A percentile compares a stretch with the other conserved stretches of the same genome.
Evolutionary conservation across 2,329 filamentous ascomycete genomes (phyloP).

Genomic region (Alternaria ventricosa): DNA sequence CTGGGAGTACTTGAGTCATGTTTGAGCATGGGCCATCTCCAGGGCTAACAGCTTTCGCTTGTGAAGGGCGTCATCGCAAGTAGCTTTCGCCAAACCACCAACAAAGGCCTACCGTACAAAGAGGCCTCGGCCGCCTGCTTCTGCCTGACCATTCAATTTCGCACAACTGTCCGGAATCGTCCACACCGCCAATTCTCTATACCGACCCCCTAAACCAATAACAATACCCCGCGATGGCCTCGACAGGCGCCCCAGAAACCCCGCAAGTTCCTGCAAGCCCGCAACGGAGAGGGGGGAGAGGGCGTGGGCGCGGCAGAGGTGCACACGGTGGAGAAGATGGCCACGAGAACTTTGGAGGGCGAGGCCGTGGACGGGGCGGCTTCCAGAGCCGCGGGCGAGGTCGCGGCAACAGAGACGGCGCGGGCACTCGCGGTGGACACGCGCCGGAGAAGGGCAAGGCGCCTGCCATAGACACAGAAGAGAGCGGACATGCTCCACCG

Average conservation of each 20-base stretch:
- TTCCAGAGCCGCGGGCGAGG: slow-evolving; percentile 39
- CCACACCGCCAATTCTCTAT: not conserved
- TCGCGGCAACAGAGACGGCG: slow-evolving; percentile 43
- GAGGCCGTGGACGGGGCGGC: slow-evolving; percentile 47
- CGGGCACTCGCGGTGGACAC: slow-evolving; percentile 33
- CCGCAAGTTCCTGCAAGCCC: slow-evolving; percentile 35
- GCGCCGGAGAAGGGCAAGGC: slow-evolving; percentile 39
- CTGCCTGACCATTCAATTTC: not conserved
- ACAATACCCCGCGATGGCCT: slow-evolving; percentile 43
- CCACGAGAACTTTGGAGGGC: slow-evolving; percentile 24
- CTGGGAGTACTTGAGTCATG: slow-evolving; percentile 18
- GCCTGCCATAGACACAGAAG: slow-evolving; percentile 17
- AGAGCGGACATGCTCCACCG: slow-evolving; percentile 5
- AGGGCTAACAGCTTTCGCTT: slow-evolving; percentile 27
- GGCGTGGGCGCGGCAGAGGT: slow-evolving; percentile 41
- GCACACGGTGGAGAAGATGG: slow-evolving; percentile 26
- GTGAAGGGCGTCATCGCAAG: slow-evolving; percentile 30
- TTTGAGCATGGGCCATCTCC: slow-evolving; percentile 12
- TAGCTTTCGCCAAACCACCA: slow-evolving; percentile 25
- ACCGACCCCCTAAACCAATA: slow-evolving; percentile 1
- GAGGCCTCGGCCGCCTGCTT: slow-evolving; percentile 24
- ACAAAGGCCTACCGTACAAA: slow-evolving; percentile 20
- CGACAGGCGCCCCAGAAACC: slow-evolving; percentile 30
- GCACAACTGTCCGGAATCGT: not conserved
- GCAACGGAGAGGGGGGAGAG: slow-evolving; percentile 37